Percentiles rank a stretch among this genome's conserved stretches.
These are phyloP conservation scores for Pseudogymnoascus sp. DNA, from an alignment of 2,329 filamentous ascomycete genomes.

Conservation along the genomic window DNA sequence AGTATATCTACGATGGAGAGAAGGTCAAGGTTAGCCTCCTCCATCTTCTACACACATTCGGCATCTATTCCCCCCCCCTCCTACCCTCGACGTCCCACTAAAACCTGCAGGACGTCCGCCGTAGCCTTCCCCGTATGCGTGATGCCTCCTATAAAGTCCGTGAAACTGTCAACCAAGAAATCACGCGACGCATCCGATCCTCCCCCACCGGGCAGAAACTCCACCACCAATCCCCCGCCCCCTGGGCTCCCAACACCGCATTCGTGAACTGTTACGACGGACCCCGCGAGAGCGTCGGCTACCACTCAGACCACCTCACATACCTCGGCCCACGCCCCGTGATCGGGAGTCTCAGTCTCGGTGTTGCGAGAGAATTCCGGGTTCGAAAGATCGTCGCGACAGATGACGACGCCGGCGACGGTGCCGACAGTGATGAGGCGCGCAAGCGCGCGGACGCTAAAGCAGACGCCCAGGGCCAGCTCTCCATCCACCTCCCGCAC, in stretches of 20 bases:
- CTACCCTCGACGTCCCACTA: not conserved
- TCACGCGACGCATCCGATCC: constrained; percentile 59
- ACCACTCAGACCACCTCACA: constrained; percentile 85
- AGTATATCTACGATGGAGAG: constrained; percentile 77
- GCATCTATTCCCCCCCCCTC: not conserved
- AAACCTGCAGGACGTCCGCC: constrained; percentile 56
- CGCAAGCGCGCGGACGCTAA: constrained; percentile 32
- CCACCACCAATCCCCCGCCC: constrained; percentile 59
- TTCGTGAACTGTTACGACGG: constrained; percentile 94
- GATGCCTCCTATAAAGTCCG: constrained; percentile 63
- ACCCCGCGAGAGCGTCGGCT: constrained; percentile 74
- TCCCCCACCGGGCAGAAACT: constrained; percentile 63
- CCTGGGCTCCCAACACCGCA: constrained; percentile 80
- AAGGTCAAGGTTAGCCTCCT: constrained; percentile 11
- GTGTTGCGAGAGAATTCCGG: constrained; percentile 88
- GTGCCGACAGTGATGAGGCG: constrained; percentile 9
- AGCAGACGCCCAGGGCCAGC: constrained; percentile 66
- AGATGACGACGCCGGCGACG: constrained; percentile 30
- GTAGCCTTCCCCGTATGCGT: constrained; percentile 65
- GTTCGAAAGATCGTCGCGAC: constrained; percentile 67
- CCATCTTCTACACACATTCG: not conserved
- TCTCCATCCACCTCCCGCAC: constrained; percentile 87
- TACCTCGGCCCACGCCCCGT: constrained; percentile 83
- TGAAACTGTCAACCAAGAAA: constrained; percentile 66
- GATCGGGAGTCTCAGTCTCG: constrained; percentile 84